Conservation (phyloP, 306 rosid species). For the Castanea crenata region DNA sequence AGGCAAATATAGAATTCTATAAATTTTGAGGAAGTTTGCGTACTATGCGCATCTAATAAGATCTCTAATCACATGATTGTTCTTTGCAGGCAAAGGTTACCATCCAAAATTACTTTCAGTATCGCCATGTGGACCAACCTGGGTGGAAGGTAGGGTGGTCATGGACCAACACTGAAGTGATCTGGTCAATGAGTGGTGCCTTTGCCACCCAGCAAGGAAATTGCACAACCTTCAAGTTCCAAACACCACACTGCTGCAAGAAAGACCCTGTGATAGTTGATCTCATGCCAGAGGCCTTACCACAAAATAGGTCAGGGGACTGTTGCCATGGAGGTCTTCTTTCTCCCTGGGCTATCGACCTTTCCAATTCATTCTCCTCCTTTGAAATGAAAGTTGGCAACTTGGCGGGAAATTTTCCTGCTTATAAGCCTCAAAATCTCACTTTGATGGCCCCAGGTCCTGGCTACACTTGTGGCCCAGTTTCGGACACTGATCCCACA, state of each 20-base stretch:
- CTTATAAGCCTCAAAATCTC: conserved; percentile 48
- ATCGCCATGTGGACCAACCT: conserved; percentile 66
- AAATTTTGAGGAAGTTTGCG: neutral
- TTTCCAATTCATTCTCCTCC: conserved; percentile 53
- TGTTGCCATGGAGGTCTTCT: conserved; percentile 75
- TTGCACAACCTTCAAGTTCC: conserved; percentile 48
- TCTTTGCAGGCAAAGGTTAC: conserved; percentile 67
- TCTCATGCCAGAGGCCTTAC: conserved; percentile 37
- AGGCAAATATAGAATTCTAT: neutral
- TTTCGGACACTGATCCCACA: conserved; percentile 51
- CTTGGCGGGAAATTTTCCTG: conserved; percentile 22
- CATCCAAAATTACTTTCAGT: conserved; percentile 52
- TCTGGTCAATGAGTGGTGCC: conserved; percentile 79
- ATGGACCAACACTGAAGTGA: conserved; percentile 67
- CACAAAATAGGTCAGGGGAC: conserved; percentile 46
- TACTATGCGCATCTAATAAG: neutral
- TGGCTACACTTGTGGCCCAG: conserved; percentile 74
- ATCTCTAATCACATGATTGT: neutral
- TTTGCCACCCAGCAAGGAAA: conserved; percentile 61
- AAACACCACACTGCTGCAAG: conserved; percentile 65
- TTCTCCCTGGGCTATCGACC: conserved; percentile 49
- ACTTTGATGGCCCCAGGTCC: conserved; percentile 72
- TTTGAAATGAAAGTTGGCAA: conserved; percentile 65
- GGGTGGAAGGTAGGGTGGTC: conserved; percentile 81
- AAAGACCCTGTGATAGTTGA: conserved; percentile 54